Conservation (phyloP, 805 yeast species). For the Wickerhamomyces xylosicus region DNA sequence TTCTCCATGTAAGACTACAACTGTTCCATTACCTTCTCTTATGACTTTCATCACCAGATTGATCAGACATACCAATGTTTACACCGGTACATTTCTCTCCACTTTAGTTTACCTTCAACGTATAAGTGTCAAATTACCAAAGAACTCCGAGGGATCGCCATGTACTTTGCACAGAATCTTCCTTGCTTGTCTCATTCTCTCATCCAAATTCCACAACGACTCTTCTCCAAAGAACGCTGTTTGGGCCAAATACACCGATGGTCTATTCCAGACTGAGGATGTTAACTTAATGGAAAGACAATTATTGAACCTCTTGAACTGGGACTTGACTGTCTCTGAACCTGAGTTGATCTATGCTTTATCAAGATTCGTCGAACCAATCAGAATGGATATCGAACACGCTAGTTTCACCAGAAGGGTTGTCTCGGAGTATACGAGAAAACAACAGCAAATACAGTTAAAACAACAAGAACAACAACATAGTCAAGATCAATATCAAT, state of each 20-base stretch:
- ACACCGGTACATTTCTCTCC: conserved; percentile 68
- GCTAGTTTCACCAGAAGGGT: not conserved
- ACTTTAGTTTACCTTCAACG: conserved; percentile 56
- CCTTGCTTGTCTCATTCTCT: conserved; percentile 61
- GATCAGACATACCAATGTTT: conserved; percentile 69
- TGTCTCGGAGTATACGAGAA: not conserved
- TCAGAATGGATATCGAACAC: not conserved
- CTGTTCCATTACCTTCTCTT: conserved; percentile 41
- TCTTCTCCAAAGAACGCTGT: conserved; percentile 61
- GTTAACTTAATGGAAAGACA: conserved; percentile 78
- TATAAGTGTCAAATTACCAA: conserved; percentile 37
- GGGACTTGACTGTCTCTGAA: conserved; percentile 32
- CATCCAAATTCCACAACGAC: conserved; percentile 70
- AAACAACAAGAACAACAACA: not conserved
- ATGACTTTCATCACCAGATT: conserved; percentile 65
- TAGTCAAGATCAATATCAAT: not conserved
- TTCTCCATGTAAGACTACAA: conserved; percentile 14
- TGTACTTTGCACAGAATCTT: conserved; percentile 75
- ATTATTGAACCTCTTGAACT: conserved; percentile 52
- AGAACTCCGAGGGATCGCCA: conserved; percentile 66
- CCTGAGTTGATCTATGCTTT: too few relatives aligned
- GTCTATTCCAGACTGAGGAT: conserved; percentile 55
- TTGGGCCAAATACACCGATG: conserved; percentile 76
- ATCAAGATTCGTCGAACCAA: not conserved
- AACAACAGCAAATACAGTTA: not conserved